These are phyloP conservation scores for Xylaria sp. DNA, from an alignment of 2,329 filamentous ascomycete species.

Conservation along the genomic window DNA sequence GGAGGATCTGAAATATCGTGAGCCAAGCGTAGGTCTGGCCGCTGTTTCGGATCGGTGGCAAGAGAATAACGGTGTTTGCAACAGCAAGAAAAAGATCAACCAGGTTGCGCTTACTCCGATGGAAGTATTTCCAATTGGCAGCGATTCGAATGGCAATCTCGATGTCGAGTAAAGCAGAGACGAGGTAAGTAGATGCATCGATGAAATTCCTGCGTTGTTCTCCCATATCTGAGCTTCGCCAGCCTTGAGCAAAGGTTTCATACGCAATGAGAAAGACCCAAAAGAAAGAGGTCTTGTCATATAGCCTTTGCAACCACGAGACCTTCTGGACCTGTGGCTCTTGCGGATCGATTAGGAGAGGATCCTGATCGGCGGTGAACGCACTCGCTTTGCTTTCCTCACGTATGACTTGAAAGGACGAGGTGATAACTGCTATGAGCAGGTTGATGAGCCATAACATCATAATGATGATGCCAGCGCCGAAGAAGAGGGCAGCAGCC, in stretches of 20 bases:
- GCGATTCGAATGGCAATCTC: conserved; percentile 83
- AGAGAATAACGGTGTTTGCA: conserved; percentile 81
- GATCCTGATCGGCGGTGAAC: conserved; percentile 77
- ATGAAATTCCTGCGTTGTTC: conserved; percentile 67
- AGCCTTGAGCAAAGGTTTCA: conserved; percentile 78
- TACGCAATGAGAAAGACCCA: conserved; percentile 84
- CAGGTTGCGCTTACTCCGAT: conserved; percentile 74
- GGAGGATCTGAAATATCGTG: conserved; percentile 89
- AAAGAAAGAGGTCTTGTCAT: conserved; percentile 73
- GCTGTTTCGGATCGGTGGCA: conserved; percentile 78
- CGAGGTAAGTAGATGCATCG: conserved; percentile 70
- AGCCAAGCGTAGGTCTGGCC: conserved; percentile 83
- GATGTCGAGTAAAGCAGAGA: conserved; percentile 77
- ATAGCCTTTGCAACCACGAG: conserved; percentile 69
- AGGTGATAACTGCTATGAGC: conserved; percentile 94
- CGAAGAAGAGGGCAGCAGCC: conserved; percentile 79
- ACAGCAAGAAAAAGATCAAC: conserved; percentile 82
- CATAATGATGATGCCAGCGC: conserved; percentile 81
- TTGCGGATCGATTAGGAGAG: conserved; percentile 42
- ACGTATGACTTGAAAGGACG: conserved; percentile 96
- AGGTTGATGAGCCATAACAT: conserved; percentile 97
- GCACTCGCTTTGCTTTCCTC: conserved; percentile 95
- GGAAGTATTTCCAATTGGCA: conserved; percentile 82
- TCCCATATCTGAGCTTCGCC: conserved; percentile 79
- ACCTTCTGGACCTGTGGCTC: conserved; percentile 50